These are phyloP conservation scores for Podochytrium sp. DNA, from an alignment of 192 early-diverging fungal species.

Conservation along the genomic window DNA sequence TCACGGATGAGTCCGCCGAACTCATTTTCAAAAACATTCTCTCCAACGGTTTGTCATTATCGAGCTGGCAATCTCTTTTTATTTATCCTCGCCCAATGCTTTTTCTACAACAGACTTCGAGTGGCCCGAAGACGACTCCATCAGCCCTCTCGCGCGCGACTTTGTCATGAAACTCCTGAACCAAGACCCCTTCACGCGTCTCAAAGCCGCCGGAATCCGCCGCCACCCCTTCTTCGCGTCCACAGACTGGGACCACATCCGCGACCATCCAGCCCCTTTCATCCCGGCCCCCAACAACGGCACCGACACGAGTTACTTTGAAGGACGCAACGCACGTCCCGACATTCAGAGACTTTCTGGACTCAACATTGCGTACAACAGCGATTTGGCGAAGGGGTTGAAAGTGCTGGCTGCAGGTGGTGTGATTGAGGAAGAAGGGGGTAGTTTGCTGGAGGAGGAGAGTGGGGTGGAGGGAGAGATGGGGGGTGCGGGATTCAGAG, in stretches of 20 bases:
- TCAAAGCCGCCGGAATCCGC: constrained; percentile 69
- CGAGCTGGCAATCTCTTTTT: not conserved
- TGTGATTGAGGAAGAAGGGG: too few relatives aligned
- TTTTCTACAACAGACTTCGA: constrained; percentile 54
- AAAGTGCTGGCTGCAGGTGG: too few relatives aligned
- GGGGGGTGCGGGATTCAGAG: too few relatives aligned
- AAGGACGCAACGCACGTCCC: constrained; percentile 74
- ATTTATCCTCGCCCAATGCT: constrained; percentile 55
- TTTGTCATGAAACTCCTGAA: constrained; percentile 77
- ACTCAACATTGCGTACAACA: constrained; percentile 52
- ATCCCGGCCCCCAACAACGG: constrained; percentile 79
- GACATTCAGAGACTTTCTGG: constrained; percentile 79
- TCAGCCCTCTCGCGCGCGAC: constrained; percentile 69
- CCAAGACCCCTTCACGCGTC: constrained; percentile 70
- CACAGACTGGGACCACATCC: constrained; percentile 78
- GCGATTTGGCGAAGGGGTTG: not conserved
- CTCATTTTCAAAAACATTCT: constrained; percentile 90
- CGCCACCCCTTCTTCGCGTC: constrained; percentile 73
- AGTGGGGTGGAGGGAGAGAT: too few relatives aligned
- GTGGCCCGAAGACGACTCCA: constrained; percentile 61
- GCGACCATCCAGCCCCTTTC: constrained; percentile 81
- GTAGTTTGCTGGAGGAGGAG: too few relatives aligned
- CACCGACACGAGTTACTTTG: constrained; percentile 93
- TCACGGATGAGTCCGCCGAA: constrained; percentile 84
- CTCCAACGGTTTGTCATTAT: constrained; percentile 49